Evolutionary conservation across 225 moss, liverwort and hornwort genomes (phyloP), one percentile per base, ranked within the genome.

Genomic region (Rhytidiadelphus loreus): DNA sequence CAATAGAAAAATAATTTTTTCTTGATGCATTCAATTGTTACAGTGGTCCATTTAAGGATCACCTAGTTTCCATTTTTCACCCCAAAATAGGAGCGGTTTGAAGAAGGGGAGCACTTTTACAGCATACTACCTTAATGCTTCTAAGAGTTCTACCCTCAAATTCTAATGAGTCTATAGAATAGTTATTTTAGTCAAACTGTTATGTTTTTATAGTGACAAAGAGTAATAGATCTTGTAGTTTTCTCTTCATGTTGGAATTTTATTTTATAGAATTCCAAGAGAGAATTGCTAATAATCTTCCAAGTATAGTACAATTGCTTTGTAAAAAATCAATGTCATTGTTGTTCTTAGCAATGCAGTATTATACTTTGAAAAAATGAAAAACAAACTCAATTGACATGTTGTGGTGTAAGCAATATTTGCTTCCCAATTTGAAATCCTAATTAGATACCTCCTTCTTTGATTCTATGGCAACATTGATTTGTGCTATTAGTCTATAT

Each of bases 221-320:
- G 12, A 7, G 7, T 12, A 12, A 12, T n/a, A 14, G 5, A 43
- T 41, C 3, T 24, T 70, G 39, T 25, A 70, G 24, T 39, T 39
- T 69, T 69, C 0, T 23, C 14, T 0, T 12, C 3, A 15, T 26
- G 2, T 41, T 71, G 26, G 9, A 43, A 71, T 26, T 43, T 8
- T 16, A 43, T 25, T 71, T 4, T 41, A 70, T 4, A 0, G 5
- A 70, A 70, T 25, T 25, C 8, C 5, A 41, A 70, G 25, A 1
- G 2, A 8, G 25, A 26, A 41, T 41, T 41, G 2, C 0, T 0
- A 70, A 15, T 41, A 70, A 4, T 69, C 39, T 69, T 39, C 2
- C 1, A 0, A 69, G 23, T 21, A 12, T 37, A n/a, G 24, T 13
- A 68, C 23, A n/a, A 41, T 13, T 41, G 4, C 4, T 7, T 0